Evolutionary conservation across 768 basidiomycete species (phyloP).

Genomic region (Tubosaeta sp.): DNA sequence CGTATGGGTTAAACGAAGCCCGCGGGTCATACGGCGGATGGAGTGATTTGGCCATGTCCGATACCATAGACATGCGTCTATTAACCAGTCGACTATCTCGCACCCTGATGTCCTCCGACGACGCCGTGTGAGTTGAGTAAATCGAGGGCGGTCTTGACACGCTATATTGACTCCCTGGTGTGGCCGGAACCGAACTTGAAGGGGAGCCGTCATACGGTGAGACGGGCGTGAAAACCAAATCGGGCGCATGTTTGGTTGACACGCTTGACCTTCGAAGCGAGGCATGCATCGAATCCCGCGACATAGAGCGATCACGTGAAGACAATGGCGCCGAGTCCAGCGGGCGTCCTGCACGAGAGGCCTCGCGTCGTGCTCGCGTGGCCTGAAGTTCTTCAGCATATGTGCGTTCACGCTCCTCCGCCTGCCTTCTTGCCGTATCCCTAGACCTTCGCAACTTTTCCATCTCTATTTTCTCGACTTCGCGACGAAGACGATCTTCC

Average conservation of each 20-base stretch:
- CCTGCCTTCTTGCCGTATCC: constrained; percentile 28
- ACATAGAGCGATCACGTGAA: constrained; percentile 34
- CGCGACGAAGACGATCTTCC: constrained; percentile 43
- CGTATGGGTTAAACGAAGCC: constrained; percentile 25
- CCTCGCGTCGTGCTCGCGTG: constrained; percentile 57
- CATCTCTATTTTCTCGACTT: constrained; percentile 43
- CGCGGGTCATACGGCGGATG: constrained; percentile 27
- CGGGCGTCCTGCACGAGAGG: constrained; percentile 43
- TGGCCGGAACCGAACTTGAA: constrained; percentile 43
- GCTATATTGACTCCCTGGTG: constrained; percentile 33
- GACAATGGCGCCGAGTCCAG: constrained; percentile 20
- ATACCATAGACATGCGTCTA: constrained; percentile 40
- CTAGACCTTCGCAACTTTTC: constrained; percentile 47
- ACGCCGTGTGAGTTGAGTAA: constrained; percentile 49
- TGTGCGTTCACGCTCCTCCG: constrained; percentile 50
- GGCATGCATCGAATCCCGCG: constrained; percentile 33
- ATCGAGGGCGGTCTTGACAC: constrained; percentile 53
- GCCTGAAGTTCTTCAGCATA: constrained; percentile 61
- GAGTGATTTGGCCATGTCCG: constrained; percentile 29
- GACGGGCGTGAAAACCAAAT: constrained; percentile 36
- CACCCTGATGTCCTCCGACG: constrained; percentile 53
- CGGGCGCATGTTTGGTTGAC: constrained; percentile 45
- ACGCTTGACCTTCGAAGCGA: constrained; percentile 25
- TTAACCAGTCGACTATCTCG: constrained; percentile 34
- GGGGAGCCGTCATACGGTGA: constrained; percentile 44